These are phyloP conservation scores for Waltiozyma sp. DNA, from an alignment of 1,139 yeast genomes.

Conservation along the genomic window DNA sequence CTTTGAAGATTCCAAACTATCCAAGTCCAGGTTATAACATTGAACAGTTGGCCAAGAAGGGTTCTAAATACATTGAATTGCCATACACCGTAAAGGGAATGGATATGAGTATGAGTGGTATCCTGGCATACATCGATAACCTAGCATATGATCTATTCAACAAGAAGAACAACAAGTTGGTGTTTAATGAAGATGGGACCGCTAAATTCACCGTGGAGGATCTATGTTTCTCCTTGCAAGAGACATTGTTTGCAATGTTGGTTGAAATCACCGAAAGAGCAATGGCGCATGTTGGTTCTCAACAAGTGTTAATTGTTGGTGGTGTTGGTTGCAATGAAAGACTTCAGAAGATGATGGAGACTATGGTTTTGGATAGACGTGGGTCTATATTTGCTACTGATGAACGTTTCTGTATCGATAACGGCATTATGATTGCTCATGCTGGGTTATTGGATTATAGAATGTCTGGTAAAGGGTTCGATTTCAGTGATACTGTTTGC, in stretches of 20 bases:
- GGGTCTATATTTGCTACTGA: conserved; percentile 91
- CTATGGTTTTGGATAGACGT: conserved; percentile 82
- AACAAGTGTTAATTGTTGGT: conserved; percentile 88
- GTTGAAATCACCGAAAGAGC: conserved; percentile 98
- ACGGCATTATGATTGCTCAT: conserved; percentile 98
- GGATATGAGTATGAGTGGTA: conserved; percentile 97
- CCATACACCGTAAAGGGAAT: conserved; percentile 98
- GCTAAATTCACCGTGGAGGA: conserved; percentile 68
- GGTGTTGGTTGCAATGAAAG: conserved; percentile 95
- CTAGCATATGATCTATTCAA: conserved; percentile 61
- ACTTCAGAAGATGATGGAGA: conserved; percentile 90
- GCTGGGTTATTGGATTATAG: conserved; percentile 86
- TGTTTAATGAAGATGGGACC: conserved; percentile 38
- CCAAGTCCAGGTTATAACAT: conserved; percentile 98
- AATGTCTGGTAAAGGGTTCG: conserved; percentile 52
- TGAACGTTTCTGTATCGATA: conserved; percentile 92
- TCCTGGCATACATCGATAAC: conserved; percentile 71
- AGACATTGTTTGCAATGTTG: conserved; percentile 85
- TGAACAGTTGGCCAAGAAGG: conserved; percentile 79
- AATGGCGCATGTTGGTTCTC: conserved; percentile 91
- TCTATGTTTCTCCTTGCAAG: conserved; percentile 86
- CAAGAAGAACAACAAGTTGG: conserved; percentile 37
- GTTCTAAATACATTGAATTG: conserved; percentile 51
- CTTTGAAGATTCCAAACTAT: conserved; percentile 74
- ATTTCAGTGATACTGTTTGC: conserved; percentile 65